Conservation (phyloP, 257 asterid genomes). For the Nicotiana tabacum region DNA sequence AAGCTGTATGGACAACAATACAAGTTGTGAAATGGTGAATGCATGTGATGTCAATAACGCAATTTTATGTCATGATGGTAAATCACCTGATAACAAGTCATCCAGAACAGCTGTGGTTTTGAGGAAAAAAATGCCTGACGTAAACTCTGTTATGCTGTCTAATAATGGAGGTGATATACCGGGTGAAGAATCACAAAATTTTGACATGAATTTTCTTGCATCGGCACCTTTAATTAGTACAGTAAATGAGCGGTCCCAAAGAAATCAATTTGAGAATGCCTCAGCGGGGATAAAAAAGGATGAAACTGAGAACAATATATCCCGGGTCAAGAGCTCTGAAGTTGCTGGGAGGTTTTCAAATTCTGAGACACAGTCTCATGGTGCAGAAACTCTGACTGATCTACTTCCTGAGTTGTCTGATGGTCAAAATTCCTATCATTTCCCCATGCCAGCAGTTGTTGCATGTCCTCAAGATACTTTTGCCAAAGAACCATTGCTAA, state of each 20-base stretch:
- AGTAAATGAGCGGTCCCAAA: conserved; percentile 25
- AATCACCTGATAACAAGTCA: conserved; percentile 16
- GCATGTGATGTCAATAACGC: conserved; percentile 15
- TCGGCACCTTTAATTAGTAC: conserved; percentile 27
- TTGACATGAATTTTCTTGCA: conserved; percentile 21
- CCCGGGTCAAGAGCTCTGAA: conserved; percentile 31
- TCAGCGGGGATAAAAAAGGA: conserved; percentile 19
- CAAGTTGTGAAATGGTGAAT: conserved; percentile 19
- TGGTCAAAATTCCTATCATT: conserved; percentile 29
- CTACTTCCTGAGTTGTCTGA: conserved; percentile 25
- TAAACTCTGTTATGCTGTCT: conserved; percentile 27
- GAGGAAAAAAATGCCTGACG: conserved; percentile 25
- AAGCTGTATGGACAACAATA: conserved; percentile 20
- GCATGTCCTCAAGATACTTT: conserved; percentile 20
- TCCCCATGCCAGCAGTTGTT: conserved; percentile 19
- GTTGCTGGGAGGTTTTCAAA: conserved; percentile 24
- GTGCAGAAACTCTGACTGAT: conserved; percentile 25
- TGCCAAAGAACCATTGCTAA: conserved; percentile 19
- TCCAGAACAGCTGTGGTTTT: conserved; percentile 19
- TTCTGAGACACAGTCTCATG: conserved; percentile 24
- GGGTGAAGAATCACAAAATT: conserved; percentile 24
- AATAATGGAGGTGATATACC: conserved; percentile 18
- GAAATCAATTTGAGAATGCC: conserved; percentile 16
- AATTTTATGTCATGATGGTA: conserved; percentile 5
- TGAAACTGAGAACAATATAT: conserved; percentile 21